These are phyloP conservation scores for Crinitomyces ghanaensis DNA, from an alignment of 805 yeast species.

Conservation along the genomic window DNA sequence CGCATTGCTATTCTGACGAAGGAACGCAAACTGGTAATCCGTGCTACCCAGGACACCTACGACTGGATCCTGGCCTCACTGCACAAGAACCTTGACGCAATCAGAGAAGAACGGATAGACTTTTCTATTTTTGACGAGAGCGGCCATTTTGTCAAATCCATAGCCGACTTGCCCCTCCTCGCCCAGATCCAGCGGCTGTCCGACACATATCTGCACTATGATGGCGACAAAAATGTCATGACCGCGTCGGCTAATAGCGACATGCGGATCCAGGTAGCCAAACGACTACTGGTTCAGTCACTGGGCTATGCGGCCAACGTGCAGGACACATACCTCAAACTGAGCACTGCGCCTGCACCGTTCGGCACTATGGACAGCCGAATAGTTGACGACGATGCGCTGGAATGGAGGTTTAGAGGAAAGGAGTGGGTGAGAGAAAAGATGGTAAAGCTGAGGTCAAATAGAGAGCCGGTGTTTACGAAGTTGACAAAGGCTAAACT, in stretches of 20 bases:
- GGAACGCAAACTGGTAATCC: constrained; percentile 25
- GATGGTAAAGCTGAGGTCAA: not conserved
- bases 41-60: constrained; percentile 33
- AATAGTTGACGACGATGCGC: constrained; percentile 16
- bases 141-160: constrained; percentile 6
- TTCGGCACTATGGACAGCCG: constrained; percentile 2
- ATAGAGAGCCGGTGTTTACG: not conserved
- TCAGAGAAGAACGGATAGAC: constrained; percentile 26
- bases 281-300: constrained; percentile 14
- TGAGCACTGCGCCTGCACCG: too few species aligned
- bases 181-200: constrained; percentile 21
- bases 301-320: constrained; percentile 8
- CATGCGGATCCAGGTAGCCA: constrained; percentile 13
- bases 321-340: too few species aligned
- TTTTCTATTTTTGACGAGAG: constrained; percentile 16
- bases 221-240: constrained; percentile 9
- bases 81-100: constrained; percentile 23
- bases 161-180: constrained; percentile 13
- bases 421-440: constrained; percentile 2
- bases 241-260: constrained; percentile 10
- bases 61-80: constrained; percentile 36
- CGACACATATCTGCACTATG: constrained; percentile 18
- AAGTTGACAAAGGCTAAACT: too few species aligned
- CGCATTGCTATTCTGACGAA: constrained; percentile 28
- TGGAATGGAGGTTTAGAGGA: constrained; percentile 21